Evolutionary conservation across 1,284 basidiomycete species (phyloP), one percentile per base, ranked within the genome.

Genomic region (Singerocomus inundabilis): DNA sequence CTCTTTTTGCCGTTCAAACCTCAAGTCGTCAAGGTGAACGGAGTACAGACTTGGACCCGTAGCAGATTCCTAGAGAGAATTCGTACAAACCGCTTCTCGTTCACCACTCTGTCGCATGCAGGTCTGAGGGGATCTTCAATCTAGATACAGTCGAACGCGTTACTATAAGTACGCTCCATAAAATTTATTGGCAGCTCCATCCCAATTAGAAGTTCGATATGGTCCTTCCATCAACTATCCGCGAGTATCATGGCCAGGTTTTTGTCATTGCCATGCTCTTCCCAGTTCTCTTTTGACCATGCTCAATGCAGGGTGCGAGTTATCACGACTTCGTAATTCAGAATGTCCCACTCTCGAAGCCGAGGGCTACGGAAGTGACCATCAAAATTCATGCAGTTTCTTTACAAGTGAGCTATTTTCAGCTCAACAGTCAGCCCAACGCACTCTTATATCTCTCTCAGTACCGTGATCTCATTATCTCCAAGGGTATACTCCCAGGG

Each of bases 381-480:
- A 71, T 79, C 51, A 77, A 75, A 55, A 67, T 79, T 24, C 74
- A 78, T 50, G 75, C 78, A 6, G 77, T 80, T 10, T 80, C 78
- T 28, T 62, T 79, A 1, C 75, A 79, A 62, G 70, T 68, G 44
- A 34, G 56, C 40, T 15, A 13, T 13, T 40, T 8, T 35, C 15
- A 3, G 7, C 35, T 4, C 15, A 5, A 24, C 4, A n/a, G 2
- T 36, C 30, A 1, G n/a, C 12, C 13, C 8, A 25, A 30, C 21
- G 28, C 18, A 8, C 21, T 16, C 13, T 32, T 9, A 44, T n/a
- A 15, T 18, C 37, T 47, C 25, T 15, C 35, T 9, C 47, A 78
- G 71, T 77, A 66, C 51, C 71, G 77, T 37, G 77, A 80, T 59
- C 58, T 79, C 13, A 43, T 62, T 10, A 62, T 79, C 29, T 66